Conservation (phyloP, 495 filamentous ascomycete genomes). For the Penicillium mononematosum region DNA sequence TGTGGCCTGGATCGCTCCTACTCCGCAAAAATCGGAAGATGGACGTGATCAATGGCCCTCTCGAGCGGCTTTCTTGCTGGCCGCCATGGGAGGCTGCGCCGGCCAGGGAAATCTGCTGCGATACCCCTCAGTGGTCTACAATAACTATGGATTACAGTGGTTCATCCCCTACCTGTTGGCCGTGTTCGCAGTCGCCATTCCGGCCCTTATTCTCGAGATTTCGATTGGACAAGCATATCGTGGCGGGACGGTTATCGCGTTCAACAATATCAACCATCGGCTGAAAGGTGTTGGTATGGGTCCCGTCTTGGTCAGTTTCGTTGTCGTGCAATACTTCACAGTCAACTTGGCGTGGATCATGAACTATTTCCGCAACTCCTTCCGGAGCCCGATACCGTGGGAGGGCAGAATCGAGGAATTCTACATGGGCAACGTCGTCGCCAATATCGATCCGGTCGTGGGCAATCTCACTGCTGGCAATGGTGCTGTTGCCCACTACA, state of each 20-base stretch:
- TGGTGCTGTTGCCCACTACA: conserved; percentile 21
- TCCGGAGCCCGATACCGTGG: conserved; percentile 40
- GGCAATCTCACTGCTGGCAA: conserved; percentile 23
- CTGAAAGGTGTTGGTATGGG: conserved; percentile 39
- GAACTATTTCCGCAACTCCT: conserved; percentile 43
- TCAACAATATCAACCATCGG: conserved; percentile 37
- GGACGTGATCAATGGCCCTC: conserved; percentile 30
- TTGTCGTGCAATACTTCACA: conserved; percentile 39
- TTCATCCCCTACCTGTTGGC: conserved; percentile 35
- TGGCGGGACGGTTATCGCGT: conserved; percentile 39
- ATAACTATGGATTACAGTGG: conserved; percentile 31
- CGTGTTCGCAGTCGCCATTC: conserved; percentile 43
- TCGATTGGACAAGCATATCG: conserved; percentile 43
- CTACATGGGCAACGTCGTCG: conserved; percentile 33
- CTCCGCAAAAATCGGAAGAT: conserved; percentile 27
- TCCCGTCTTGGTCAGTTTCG: conserved; percentile 34
- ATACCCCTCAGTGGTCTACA: conserved; percentile 30
- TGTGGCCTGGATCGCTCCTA: conserved; percentile 23
- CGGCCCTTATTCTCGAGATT: conserved; percentile 46
- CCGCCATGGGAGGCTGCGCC: conserved; percentile 30
- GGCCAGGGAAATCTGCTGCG: conserved; percentile 30
- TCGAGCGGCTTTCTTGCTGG: conserved; percentile 25
- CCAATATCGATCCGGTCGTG: conserved; percentile 28
- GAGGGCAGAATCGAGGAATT: conserved; percentile 35
- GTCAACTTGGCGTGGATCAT: conserved; percentile 45